These are phyloP conservation scores for Cicer cuneatum DNA, from an alignment of 306 rosid species.

Conservation along the genomic window DNA sequence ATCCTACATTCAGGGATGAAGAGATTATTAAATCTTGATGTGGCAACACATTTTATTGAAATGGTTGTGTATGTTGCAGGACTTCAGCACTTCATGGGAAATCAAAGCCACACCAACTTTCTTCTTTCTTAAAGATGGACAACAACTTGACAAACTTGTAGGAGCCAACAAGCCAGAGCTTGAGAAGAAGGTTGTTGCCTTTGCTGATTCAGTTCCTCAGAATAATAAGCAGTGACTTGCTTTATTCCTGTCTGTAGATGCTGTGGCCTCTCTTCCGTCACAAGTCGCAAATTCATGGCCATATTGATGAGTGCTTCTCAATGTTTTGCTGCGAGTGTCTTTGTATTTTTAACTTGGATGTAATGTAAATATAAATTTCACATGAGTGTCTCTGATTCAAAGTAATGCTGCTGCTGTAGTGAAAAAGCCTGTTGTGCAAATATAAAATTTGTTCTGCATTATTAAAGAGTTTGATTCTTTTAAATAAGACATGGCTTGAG, in stretches of 20 bases:
- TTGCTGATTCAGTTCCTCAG: slow-evolving; percentile 55
- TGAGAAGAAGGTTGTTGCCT: slow-evolving; percentile 67
- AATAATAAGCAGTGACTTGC: slow-evolving; percentile 37
- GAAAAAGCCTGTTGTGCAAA: slow-evolving; percentile 42
- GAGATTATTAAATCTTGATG: not conserved
- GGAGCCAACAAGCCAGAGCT: slow-evolving; percentile 98
- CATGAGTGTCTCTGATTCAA: slow-evolving; percentile 26
- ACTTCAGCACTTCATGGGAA: slow-evolving; percentile 93
- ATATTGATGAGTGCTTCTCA: slow-evolving; percentile 31
- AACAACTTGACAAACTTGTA: slow-evolving; percentile 91
- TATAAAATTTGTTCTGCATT: slow-evolving; percentile 31
- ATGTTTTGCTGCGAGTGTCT: slow-evolving; percentile 31
- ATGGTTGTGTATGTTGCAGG: slow-evolving; percentile 61
- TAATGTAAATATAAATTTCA: slow-evolving; percentile 46
- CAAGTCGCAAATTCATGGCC: slow-evolving; percentile 8
- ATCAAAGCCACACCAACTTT: slow-evolving; percentile 98
- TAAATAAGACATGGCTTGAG: not conserved
- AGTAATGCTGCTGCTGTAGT: slow-evolving; percentile 39
- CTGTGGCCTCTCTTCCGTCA: slow-evolving; percentile 4
- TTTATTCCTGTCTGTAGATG: slow-evolving; percentile 24
- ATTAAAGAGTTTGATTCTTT: slow-evolving; percentile 8
- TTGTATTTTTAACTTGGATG: slow-evolving; percentile 32
- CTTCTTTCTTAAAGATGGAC: slow-evolving; percentile 86
- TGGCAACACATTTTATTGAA: slow-evolving; percentile 28
- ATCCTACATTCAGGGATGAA: too few relatives aligned